Conservation (phyloP, 2,329 filamentous ascomycete genomes). For the Phialophora tarda region DNA sequence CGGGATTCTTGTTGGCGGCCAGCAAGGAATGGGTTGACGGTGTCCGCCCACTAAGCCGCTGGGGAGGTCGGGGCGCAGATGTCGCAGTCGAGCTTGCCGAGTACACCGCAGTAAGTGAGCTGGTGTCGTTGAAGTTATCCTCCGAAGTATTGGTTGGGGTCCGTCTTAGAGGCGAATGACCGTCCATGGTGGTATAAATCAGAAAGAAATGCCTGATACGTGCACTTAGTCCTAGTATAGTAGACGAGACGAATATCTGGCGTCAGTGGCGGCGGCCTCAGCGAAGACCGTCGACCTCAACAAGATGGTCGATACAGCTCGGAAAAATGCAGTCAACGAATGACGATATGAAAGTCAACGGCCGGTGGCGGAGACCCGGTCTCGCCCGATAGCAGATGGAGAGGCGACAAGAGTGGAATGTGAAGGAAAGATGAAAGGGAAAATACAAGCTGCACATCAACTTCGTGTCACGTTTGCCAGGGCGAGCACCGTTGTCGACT, state of each 20-base stretch:
- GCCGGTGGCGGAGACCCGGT: background rate
- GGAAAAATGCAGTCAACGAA: slow-evolving; percentile 5
- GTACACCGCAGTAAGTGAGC: slow-evolving; percentile 28
- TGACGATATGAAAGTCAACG: slow-evolving; percentile 7
- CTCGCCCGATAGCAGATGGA: background rate
- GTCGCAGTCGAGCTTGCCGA: slow-evolving; percentile 30
- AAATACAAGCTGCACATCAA: background rate
- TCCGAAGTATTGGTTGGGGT: slow-evolving; percentile 33
- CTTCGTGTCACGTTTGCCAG: background rate
- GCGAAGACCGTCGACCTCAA: background rate
- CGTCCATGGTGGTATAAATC: slow-evolving; percentile 24
- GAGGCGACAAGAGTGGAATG: background rate
- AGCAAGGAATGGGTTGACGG: slow-evolving; percentile 52
- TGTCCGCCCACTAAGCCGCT: slow-evolving; percentile 21
- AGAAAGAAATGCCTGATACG: background rate
- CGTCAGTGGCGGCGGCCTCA: background rate
- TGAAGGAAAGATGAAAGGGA: background rate
- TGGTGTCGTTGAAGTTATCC: slow-evolving; percentile 27
- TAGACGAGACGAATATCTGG: background rate
- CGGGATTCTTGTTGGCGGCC: slow-evolving; percentile 47
- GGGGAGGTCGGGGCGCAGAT: slow-evolving; percentile 23
- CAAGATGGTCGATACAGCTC: background rate
- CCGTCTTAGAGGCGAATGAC: slow-evolving; percentile 30
- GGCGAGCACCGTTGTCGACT: background rate
- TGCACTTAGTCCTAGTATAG: background rate